phyloP scores from a whole-genome alignment of 257 asterid species.

The Solanum neorickii region DNA sequence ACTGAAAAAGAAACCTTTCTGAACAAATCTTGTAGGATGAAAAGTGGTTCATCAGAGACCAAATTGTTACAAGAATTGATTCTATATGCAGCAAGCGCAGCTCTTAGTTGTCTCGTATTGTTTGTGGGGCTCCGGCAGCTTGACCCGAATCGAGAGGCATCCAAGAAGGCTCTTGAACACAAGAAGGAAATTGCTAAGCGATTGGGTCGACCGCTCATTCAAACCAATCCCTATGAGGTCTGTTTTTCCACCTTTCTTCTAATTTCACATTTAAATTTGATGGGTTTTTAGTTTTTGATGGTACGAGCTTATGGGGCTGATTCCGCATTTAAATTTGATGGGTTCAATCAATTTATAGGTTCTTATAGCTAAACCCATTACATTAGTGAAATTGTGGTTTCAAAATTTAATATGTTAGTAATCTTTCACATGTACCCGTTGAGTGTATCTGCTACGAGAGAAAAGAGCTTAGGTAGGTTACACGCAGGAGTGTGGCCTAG shows the following conservation, averaged over 20 bases:
- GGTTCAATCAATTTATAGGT: background rate
- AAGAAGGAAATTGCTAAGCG: conserved; percentile 90
- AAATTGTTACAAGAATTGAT: conserved; percentile 55
- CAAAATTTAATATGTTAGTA: background rate
- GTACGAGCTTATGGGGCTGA: background rate
- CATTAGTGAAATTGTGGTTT: background rate
- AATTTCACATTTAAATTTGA: too few species aligned
- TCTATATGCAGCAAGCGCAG: conserved; percentile 85
- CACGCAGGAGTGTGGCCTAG: background rate
- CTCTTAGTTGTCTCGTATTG: conserved; percentile 69
- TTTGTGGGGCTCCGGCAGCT: conserved; percentile 59
- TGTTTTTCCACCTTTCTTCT: background rate
- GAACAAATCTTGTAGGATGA: conserved; percentile 12
- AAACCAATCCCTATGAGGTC: conserved; percentile 86
- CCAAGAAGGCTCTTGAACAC: conserved; percentile 67
- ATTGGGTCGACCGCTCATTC: conserved; percentile 69
- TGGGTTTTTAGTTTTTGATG: background rate
- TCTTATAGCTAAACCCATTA: background rate
- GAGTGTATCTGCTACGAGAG: background rate
- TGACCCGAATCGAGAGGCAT: conserved; percentile 82
- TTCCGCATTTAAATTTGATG: background rate
- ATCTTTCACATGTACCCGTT: background rate
- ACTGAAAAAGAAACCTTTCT: background rate
- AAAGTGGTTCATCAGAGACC: conserved; percentile 42
- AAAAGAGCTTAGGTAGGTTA: background rate